Percentiles rank a stretch among this genome's conserved stretches.
These are phyloP conservation scores for Prototheca cutis DNA, from an alignment of 163 green algal species.

Conservation along the genomic window DNA sequence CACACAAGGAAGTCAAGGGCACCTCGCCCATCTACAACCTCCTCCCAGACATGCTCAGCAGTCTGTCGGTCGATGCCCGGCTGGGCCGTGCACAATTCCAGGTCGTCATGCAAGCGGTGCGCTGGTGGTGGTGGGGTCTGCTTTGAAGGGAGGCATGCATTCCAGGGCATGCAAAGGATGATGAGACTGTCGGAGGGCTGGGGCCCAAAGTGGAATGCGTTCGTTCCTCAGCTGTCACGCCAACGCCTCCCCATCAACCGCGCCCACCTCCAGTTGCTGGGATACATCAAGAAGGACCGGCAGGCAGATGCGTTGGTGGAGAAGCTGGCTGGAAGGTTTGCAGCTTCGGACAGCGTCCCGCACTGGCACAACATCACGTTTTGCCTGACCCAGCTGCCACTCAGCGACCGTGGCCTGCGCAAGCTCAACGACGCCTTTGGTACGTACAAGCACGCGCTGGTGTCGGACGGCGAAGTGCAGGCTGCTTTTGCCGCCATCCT, in stretches of 20 bases:
- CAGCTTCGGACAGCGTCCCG: constrained; percentile 27
- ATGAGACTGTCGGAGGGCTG: too few relatives aligned
- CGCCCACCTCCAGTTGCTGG: constrained; percentile 47
- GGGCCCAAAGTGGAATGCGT: too few relatives aligned
- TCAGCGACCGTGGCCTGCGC: constrained; percentile 71
- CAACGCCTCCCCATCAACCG: too few relatives aligned
- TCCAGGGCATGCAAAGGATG: too few relatives aligned
- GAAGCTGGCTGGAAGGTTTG: constrained; percentile 67
- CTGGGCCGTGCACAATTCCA: constrained; percentile 48
- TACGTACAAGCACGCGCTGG: constrained; percentile 69
- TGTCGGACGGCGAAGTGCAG: constrained; percentile 55
- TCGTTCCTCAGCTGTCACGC: too few relatives aligned
- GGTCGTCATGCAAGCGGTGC: constrained; percentile 41
- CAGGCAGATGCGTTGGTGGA: constrained; percentile 63
- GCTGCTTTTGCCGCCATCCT: constrained; percentile 20
- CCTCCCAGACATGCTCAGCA: constrained; percentile 81
- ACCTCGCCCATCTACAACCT: constrained; percentile 78
- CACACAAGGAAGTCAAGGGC: constrained; percentile 54
- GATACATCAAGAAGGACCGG: constrained; percentile 79
- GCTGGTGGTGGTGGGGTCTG: too few relatives aligned
- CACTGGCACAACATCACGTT: constrained; percentile 67
- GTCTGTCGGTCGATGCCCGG: constrained; percentile 38
- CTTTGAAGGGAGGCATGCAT: too few relatives aligned
- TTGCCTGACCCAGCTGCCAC: constrained; percentile 54
- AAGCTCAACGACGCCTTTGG: constrained; percentile 59